Base-by-base conservation (phyloP, 1,284 basidiomycete genomes). In the Wallemia mellicola region DNA sequence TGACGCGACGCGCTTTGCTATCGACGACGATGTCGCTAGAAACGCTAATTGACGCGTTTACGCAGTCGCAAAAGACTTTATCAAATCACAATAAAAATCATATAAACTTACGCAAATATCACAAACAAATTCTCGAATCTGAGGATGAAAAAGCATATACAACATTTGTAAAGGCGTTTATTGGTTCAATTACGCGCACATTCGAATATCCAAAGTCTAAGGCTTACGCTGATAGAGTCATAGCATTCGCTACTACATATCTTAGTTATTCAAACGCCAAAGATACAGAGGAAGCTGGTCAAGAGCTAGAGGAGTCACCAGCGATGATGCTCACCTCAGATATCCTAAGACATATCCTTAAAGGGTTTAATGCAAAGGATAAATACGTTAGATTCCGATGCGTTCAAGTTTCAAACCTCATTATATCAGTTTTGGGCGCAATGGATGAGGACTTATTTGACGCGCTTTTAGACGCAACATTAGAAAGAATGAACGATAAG, bases 21-120 rank as follows among this genome's bases (percentile, higher is more conserved):
- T 3, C 38, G 22, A 48, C 38, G 9, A 22, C 38, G 9, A 48
- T 48, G 38, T 15, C 14, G 14, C 22, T 48, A 22, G 38, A 48
- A 17, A 48, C n/a, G 14, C n/a, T 48, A 48, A 48, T 48, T n/a
- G 38, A 48, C 38, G 38, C 38, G 3, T 86, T 86, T 61, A 82
- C 86, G 60, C 85, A 95, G 69, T 82, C 79, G 0, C 92, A 96
- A 68, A 71, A 73, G 48, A 81, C 86, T 0, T 69, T 81, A 11
- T 85, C 89, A 5, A 89, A 86, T 68, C 89, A 86, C 69, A 78
- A 83, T 63, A 96, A 96, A 75, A 94, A 95, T 71, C 78, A 81
- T 61, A 83, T 89, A 58, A 79, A 82, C 0, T 77, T 96, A 1
- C 77, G 83, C 72, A 88, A 89, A 68, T 71, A 91, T 48, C 88